Conservation (phyloP, 2,329 filamentous ascomycete genomes). For the Nigrospora oryzae region DNA sequence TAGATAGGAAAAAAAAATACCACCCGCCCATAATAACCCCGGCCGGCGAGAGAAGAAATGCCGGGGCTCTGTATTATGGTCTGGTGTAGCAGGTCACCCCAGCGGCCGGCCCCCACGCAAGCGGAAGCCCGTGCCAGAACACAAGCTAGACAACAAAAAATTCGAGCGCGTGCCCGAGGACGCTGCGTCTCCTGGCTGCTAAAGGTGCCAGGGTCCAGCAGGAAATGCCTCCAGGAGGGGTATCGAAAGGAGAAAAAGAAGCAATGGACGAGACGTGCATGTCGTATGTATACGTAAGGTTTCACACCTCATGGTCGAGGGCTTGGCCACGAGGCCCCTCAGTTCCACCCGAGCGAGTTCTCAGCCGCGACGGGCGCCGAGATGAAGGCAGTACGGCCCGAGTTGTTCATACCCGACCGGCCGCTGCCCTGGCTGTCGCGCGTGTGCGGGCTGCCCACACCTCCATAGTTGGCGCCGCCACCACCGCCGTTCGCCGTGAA, state of each 20-base stretch:
- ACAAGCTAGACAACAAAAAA: conserved; percentile 22
- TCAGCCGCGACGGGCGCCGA: conserved; percentile 86
- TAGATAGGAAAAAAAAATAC: conserved; percentile 4
- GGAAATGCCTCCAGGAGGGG: conserved; percentile 27
- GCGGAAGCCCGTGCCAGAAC: too few relatives aligned
- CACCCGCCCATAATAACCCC: background rate
- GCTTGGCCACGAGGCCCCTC: conserved; percentile 19
- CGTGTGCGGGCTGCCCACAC: conserved; percentile 27
- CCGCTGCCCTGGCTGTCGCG: conserved; percentile 60
- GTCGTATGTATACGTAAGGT: conserved; percentile 14
- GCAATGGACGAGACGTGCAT: conserved; percentile 20
- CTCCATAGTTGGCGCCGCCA: conserved; percentile 32
- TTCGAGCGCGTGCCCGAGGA: conserved; percentile 16
- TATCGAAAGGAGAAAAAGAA: conserved; percentile 29
- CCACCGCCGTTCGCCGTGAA: conserved; percentile 24
- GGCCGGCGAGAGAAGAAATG: too few relatives aligned
- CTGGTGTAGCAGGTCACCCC: too few relatives aligned
- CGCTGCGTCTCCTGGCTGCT: conserved; percentile 19
- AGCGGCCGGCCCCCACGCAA: too few relatives aligned
- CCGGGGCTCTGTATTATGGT: too few relatives aligned
- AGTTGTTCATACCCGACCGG: conserved; percentile 42
- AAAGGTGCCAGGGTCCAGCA: conserved; percentile 10
- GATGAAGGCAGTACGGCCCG: conserved; percentile 57
- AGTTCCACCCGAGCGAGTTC: conserved; percentile 96
- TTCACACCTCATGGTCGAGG: background rate